Conservation (phyloP, 345 rosid genomes). For the Zanthoxylum bungeanum region DNA sequence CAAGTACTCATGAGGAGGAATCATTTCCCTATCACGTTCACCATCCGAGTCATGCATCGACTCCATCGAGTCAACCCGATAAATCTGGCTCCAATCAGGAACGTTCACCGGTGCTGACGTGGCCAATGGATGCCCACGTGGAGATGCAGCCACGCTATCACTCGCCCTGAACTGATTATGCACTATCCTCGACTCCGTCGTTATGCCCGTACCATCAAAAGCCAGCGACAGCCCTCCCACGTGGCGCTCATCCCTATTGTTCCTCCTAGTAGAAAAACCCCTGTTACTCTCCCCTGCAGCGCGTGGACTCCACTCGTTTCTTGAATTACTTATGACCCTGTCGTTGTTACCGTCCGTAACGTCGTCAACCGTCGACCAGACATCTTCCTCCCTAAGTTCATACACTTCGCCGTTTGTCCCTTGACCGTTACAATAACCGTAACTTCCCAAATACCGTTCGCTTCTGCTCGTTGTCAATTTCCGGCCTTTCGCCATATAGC, state of each 20-base stretch:
- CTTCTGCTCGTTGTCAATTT: conserved; percentile 71
- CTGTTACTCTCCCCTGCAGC: conserved; percentile 25
- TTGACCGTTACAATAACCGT: conserved; percentile 23
- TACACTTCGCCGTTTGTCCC: conserved; percentile 21
- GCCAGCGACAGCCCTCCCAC: conserved; percentile 74
- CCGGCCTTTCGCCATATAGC: conserved; percentile 65
- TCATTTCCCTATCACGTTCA: conserved; percentile 58
- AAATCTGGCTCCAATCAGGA: conserved; percentile 93
- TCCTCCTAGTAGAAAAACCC: background rate
- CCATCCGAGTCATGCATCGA: conserved; percentile 71
- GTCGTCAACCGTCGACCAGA: conserved; percentile 69
- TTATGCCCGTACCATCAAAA: conserved; percentile 44
- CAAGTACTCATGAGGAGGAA: conserved; percentile 95
- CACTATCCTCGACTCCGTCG: conserved; percentile 57
- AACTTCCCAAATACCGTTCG: conserved; percentile 58
- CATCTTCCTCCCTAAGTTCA: conserved; percentile 79
- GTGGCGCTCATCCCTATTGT: conserved; percentile 21
- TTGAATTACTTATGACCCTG: background rate
- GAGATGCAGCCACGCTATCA: conserved; percentile 35
- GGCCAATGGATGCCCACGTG: conserved; percentile 50
- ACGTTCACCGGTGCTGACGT: conserved; percentile 88
- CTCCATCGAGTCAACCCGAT: conserved; percentile 74
- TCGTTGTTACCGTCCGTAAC: conserved; percentile 27
- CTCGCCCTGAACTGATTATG: conserved; percentile 68
- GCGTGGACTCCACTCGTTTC: conserved; percentile 44